phyloP scores from a whole-genome alignment of 2,329 filamentous ascomycete genomes.

The Tolypocladium cylindrosporum region DNA sequence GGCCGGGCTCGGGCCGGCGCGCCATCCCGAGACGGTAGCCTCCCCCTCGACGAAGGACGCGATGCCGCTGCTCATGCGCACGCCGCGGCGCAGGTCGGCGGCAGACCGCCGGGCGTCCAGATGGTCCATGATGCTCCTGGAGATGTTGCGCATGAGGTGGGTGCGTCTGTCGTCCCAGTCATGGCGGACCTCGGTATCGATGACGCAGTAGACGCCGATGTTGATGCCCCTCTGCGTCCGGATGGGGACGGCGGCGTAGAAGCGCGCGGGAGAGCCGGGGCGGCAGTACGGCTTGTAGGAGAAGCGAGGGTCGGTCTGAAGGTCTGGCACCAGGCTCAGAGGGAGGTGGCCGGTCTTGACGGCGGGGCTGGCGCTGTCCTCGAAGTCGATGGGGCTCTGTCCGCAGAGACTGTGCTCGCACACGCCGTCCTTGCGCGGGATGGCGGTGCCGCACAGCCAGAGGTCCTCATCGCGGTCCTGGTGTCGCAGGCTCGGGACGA shows the following conservation, averaged over 20 bases:
- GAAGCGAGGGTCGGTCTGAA: slow-evolving; percentile 20
- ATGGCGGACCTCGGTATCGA: slow-evolving; percentile 6
- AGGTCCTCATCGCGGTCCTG: slow-evolving; percentile 8
- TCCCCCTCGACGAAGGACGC: slow-evolving; percentile 25
- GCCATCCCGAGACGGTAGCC: slow-evolving; percentile 16
- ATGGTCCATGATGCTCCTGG: slow-evolving; percentile 23
- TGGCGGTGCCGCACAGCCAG: slow-evolving; percentile 19
- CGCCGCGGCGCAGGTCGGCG: slow-evolving; percentile 17
- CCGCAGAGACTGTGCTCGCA: slow-evolving; percentile 18
- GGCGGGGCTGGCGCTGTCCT: not conserved
- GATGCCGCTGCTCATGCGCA: slow-evolving; percentile 26
- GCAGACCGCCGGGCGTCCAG: slow-evolving; percentile 20
- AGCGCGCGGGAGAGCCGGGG: slow-evolving; percentile 14
- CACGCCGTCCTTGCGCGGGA: slow-evolving; percentile 16
- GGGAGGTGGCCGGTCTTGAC: slow-evolving; percentile 12
- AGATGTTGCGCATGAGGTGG: slow-evolving; percentile 14
- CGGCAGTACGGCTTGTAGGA: slow-evolving; percentile 12
- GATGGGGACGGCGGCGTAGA: slow-evolving; percentile 32
- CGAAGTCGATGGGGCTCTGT: not conserved
- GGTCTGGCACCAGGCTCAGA: slow-evolving; percentile 22
- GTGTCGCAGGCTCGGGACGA: slow-evolving; percentile 14
- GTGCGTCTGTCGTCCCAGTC: slow-evolving; percentile 16
- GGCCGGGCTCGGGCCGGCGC: not conserved
- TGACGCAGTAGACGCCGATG: slow-evolving; percentile 29
- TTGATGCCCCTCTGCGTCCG: slow-evolving; percentile 27